Conservation (phyloP, 805 yeast species). For the Pichia heedii region DNA sequence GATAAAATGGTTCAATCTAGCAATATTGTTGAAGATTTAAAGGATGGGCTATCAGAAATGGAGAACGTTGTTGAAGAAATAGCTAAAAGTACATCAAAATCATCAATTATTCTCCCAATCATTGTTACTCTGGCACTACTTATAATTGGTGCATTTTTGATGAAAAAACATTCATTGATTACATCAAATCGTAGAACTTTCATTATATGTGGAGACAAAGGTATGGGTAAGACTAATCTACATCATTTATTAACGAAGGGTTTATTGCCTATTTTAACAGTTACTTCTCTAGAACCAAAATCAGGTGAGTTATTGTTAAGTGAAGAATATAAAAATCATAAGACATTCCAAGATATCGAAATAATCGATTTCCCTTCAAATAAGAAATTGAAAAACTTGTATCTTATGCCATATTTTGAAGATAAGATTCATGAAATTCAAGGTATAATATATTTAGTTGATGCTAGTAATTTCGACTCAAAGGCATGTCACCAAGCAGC, state of each 20-base stretch:
- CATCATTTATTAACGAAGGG: conserved; percentile 15
- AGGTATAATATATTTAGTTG: conserved; percentile 74
- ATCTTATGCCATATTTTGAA: conserved; percentile 39
- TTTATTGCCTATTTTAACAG: conserved; percentile 27
- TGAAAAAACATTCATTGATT: conserved; percentile 9
- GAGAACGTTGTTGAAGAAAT: conserved; percentile 1
- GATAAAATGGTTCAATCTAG: neutral
- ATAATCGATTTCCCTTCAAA: conserved; percentile 88
- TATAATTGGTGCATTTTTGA: conserved; percentile 8
- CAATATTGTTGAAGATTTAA: neutral
- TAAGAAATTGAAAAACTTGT: conserved; percentile 54
- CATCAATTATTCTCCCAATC: conserved; percentile 7
- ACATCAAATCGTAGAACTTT: conserved; percentile 11
- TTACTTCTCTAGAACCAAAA: conserved; percentile 45
- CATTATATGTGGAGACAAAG: conserved; percentile 16
- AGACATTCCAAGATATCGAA: conserved; percentile 30
- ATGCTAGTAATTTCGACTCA: conserved; percentile 50
- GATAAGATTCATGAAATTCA: conserved; percentile 36
- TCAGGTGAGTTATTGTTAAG: conserved; percentile 27
- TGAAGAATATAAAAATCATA: conserved; percentile 23
- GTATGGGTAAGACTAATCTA: conserved; percentile 19
- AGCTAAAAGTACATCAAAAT: neutral
- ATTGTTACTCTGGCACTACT: conserved; percentile 8
- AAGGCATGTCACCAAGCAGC: conserved; percentile 46
- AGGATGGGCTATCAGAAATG: neutral